Evolutionary conservation across 331 rosid genomes (phyloP), one percentile per base, ranked within the genome.

Genomic region (Rhamnella rubrinervis): DNA sequence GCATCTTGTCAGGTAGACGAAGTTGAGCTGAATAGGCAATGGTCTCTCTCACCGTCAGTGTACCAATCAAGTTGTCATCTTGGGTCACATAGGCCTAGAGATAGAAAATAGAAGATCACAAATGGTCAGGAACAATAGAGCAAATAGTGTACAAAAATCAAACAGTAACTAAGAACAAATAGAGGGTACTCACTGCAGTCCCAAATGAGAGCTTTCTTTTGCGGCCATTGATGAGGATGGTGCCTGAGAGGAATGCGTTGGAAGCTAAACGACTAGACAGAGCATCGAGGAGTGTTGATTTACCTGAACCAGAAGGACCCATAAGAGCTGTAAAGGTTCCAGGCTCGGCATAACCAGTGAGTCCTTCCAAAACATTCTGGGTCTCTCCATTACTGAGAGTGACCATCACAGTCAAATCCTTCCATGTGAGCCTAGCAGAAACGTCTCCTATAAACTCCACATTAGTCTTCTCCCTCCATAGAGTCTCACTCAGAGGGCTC

Each of bases 231-330:
- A 95, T 92, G 19, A 89, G 88, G 11, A 91, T 76, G 7, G 95
- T 71, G 16, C 99, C 97, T 1, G 99, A 89, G 19, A 85, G 96
- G 63, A 95, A 95, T 0, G 92, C 90, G 80, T 95, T 95, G 1
- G 99, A 73, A 0, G 99, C 99, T 0, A 95, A 81, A 19, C 99
- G 99, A 50, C 97, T 88, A 4, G 99, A 95, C 38, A 95, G 91
- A 38, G 97, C 97, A 59, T 95, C 99, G 35, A 95, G 99, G 11
- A 95, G 83, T 2, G 99, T 95, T 0, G 97, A 95, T 78, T 95
- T 95, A 2, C 98, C 98, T 0, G 98, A 95, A 26, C 99, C 99
- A 21, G 99, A 95, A 8, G 97, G 99, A 0, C 99, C 99, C 99
- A 95, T 95, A 37, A 95, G 79, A 71, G 96, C 96, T 6, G 99